A percentile compares a stretch with the other conserved stretches of the same genome.
These are phyloP conservation scores for Phoma sp. DNA, from an alignment of 2,329 filamentous ascomycete species.

Conservation along the genomic window DNA sequence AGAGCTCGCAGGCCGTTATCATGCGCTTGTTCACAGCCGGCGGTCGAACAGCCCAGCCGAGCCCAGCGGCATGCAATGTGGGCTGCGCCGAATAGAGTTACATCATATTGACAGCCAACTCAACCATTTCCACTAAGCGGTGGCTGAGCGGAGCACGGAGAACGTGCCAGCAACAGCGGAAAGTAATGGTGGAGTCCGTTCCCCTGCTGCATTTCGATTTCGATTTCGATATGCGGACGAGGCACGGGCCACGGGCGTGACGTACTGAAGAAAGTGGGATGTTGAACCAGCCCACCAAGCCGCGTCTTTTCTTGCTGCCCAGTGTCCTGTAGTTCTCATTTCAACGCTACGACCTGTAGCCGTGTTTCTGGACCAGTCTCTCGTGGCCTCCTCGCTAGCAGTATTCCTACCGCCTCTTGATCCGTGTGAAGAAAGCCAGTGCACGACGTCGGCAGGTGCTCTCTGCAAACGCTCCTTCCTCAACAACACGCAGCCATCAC, in stretches of 20 bases:
- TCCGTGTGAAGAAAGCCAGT: background rate
- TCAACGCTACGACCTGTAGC: constrained; percentile 1
- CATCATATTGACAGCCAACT: constrained; percentile 26
- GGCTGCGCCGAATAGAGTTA: constrained; percentile 21
- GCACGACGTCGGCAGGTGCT: constrained; percentile 10
- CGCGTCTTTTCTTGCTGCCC: constrained; percentile 16
- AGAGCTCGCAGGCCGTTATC: background rate
- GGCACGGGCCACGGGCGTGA: constrained; percentile 15
- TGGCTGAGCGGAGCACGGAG: constrained; percentile 16
- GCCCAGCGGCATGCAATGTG: constrained; percentile 11
- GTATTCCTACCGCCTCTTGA: background rate
- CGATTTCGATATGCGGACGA: constrained; percentile 16
- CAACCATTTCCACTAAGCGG: constrained; percentile 21
- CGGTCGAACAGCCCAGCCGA: background rate
- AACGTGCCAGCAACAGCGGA: constrained; percentile 26
- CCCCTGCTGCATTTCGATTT: constrained; percentile 16
- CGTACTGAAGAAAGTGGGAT: constrained; percentile 24
- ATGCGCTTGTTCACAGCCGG: constrained; percentile 1
- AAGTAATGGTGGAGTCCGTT: constrained; percentile 23
- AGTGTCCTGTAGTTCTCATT: constrained; percentile 6
- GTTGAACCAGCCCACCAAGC: constrained; percentile 24
- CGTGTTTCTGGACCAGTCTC: background rate
- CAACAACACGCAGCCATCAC: constrained; percentile 4
- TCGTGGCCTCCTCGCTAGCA: background rate
- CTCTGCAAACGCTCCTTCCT: constrained; percentile 16